phyloP scores from a whole-genome alignment of 1,284 basidiomycete genomes.

The Erythrobasidium hasegawianum region DNA sequence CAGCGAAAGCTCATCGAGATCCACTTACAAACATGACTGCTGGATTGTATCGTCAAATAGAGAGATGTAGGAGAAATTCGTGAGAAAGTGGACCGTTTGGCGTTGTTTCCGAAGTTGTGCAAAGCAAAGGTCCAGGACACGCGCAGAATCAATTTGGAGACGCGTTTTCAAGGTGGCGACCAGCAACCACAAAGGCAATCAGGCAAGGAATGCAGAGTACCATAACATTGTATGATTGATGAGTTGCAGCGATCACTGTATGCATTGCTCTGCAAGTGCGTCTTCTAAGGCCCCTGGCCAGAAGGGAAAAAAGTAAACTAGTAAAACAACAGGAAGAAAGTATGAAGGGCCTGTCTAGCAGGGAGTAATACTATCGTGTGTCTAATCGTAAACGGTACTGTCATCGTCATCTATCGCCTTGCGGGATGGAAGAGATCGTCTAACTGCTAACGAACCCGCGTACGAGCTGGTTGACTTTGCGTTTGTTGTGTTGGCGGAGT shows the following conservation, averaged over 20 bases:
- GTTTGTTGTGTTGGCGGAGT: background rate
- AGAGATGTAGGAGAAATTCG: no score
- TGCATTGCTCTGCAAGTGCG: no score
- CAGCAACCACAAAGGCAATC: no score
- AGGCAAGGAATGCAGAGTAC: no score
- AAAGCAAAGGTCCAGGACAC: no score
- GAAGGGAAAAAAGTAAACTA: background rate
- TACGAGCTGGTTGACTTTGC: slow-evolving; percentile 2
- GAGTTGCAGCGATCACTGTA: no score
- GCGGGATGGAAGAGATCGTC: background rate
- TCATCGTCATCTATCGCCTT: background rate
- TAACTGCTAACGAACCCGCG: background rate
- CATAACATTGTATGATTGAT: no score
- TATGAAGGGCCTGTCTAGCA: background rate
- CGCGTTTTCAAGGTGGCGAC: no score
- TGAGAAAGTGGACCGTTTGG: no score
- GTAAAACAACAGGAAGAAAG: slow-evolving; percentile 23
- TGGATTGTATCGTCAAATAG: background rate
- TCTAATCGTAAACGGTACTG: background rate
- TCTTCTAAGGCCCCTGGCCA: no score
- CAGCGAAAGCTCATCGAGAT: background rate
- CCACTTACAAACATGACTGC: slow-evolving; percentile 22
- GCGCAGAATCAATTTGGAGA: no score
- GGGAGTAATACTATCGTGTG: background rate
- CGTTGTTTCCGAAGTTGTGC: no score